Evolutionary conservation across 768 basidiomycete genomes (phyloP), one percentile per base, ranked within the genome.

Genomic region (Kwoniella botswanensis): DNA sequence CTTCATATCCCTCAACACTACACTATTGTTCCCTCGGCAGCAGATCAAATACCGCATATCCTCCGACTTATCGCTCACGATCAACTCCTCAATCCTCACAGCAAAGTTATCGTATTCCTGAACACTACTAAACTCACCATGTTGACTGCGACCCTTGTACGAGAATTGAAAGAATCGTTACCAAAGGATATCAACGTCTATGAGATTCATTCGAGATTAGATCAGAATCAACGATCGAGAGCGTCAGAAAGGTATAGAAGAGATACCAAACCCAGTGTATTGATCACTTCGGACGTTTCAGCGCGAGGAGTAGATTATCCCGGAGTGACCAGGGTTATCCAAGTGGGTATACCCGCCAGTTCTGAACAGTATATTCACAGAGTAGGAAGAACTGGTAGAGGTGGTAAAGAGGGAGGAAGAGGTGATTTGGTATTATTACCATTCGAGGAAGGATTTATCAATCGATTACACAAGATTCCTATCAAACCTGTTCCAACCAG

Each of bases 291-390:
- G 1, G 94, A 96, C 74, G 90, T 96, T 5, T 94, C 92, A 35
- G 93, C 93, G 22, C 88, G 93, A 68, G 93, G 93, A 17, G 88
- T 95, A 56, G 93, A 96, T 82, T 96, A 95, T 81, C 93, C 93
- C 9, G 89, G 88, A 21, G 92, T 94, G 22, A 93, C 92, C 0
- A 89, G 94, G 50, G 91, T 95, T 71, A 91, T 98, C 73, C 97
- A 98, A 82, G 86, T 99, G 62, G 94, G 96, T 62, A 86, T 92
- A 7, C 94, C 96, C 2, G 81, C 84, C 6, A 86, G 84, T 0
- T 83, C 88, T 11, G 91, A 93, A 22, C 88, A 90, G 73, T 96
- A 97, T 80, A 86, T 94, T 61, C 93, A 94, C 75, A 91, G 94
- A 68, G 88, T 96, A 55, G 92, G 92, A 3, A 88, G 93, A 65